Conservation (phyloP, 2,329 filamentous ascomycete genomes). For the Aureobasidium sp. region DNA sequence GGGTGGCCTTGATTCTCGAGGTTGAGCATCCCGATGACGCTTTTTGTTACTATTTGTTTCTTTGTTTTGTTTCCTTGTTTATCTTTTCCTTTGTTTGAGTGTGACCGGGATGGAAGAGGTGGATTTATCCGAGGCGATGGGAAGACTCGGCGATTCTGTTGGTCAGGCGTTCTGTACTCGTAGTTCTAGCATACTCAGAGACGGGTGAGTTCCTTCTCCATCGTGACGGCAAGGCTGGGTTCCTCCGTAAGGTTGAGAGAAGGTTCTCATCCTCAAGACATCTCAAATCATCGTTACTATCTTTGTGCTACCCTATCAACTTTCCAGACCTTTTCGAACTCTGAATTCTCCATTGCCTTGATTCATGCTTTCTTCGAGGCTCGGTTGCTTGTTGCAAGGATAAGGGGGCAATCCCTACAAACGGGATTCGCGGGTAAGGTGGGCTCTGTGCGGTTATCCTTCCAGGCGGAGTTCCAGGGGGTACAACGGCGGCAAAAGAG, state of each 20-base stretch:
- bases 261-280: not conserved
- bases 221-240: not conserved
- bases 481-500: not conserved
- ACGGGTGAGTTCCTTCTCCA: not conserved
- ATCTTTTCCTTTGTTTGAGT: not conserved
- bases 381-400: not conserved
- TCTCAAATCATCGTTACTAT: not conserved
- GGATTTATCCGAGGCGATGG: not conserved
- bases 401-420: not conserved
- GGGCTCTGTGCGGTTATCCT: not conserved
- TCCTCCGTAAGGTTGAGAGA: not conserved
- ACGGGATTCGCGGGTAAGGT: not conserved
- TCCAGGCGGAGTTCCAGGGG: not conserved
- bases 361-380: not conserved
- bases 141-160: not conserved
- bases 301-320: not conserved
- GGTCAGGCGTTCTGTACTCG: not conserved
- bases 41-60: not conserved
- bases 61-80: conserved; percentile 8
- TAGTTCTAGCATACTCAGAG: not conserved
- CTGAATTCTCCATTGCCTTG: not conserved
- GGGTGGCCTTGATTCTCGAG: not conserved
- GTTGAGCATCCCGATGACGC: not conserved
- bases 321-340: not conserved
- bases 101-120: not conserved